Conservation (phyloP, 176 grass and related monocot genomes). For the Canna indica region DNA sequence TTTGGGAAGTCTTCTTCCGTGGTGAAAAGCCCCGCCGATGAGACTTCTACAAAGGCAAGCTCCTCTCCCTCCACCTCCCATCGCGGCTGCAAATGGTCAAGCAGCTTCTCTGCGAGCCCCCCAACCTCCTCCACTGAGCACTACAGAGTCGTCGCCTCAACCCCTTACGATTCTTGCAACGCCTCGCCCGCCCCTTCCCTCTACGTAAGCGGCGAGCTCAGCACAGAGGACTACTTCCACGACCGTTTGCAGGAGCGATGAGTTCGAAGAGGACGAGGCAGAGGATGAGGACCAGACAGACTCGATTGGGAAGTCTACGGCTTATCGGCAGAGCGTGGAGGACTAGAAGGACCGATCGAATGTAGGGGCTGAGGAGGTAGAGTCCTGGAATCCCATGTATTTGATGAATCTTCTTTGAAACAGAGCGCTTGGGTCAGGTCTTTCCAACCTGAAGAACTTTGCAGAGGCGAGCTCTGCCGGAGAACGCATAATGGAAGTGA, state of each 20-base stretch:
- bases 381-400: too few species aligned
- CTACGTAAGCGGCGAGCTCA: slow-evolving; percentile 4
- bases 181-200: slow-evolving; percentile 15
- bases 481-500: slow-evolving; percentile 12
- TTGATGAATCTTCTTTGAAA: neutral
- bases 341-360: too few species aligned
- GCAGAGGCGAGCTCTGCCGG: slow-evolving; percentile 15
- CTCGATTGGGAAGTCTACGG: too few species aligned
- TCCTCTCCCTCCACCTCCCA: slow-evolving; percentile 8
- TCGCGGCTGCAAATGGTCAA: slow-evolving; percentile 6
- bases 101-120: neutral
- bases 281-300: too few species aligned
- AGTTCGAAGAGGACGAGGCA: neutral
- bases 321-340: too few species aligned
- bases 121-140: too few species aligned
- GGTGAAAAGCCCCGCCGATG: slow-evolving; percentile 20
- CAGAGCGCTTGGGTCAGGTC: slow-evolving; percentile 21
- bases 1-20: neutral
- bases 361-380: too few species aligned
- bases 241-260: neutral
- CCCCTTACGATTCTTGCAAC: slow-evolving; percentile 28
- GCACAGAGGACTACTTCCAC: slow-evolving; percentile 10
- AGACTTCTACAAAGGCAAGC: slow-evolving; percentile 27
- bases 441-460: slow-evolving; percentile 25
- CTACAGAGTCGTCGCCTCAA: neutral